phyloP scores from a whole-genome alignment of 2,329 filamentous ascomycete genomes.

The Hortaea werneckii region DNA sequence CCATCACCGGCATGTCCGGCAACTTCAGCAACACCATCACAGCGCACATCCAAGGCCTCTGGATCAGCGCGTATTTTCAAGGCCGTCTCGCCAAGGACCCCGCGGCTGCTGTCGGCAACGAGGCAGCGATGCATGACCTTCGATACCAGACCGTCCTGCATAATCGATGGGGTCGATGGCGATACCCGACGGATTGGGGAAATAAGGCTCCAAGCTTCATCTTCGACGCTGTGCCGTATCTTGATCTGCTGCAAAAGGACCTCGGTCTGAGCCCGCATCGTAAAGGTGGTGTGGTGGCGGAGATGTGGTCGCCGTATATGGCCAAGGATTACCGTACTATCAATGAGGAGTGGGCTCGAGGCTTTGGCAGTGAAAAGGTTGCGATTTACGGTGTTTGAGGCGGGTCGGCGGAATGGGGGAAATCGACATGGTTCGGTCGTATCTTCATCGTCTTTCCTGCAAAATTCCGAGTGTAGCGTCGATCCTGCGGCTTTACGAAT shows the following conservation, averaged over 20 bases:
- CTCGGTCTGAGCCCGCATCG: conserved; percentile 49
- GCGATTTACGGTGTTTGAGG: neutral
- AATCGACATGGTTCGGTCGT: no score
- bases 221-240: conserved; percentile 65
- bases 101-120: no score
- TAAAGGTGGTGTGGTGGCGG: conserved; percentile 42
- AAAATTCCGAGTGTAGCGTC: no score
- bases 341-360: conserved; percentile 40
- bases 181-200: conserved; percentile 23
- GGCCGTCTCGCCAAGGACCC: neutral
- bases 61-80: conserved; percentile 39
- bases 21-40: conserved; percentile 28
- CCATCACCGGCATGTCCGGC: conserved; percentile 31
- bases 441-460: no score
- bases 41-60: conserved; percentile 33
- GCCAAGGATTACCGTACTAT: conserved; percentile 48
- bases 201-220: conserved; percentile 56
- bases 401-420: no score
- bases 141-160: conserved; percentile 31
- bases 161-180: conserved; percentile 41
- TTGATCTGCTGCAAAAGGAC: conserved; percentile 58
- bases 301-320: conserved; percentile 48
- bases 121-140: no score
- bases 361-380: neutral
- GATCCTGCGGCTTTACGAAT: no score